These are phyloP conservation scores for Pleurozium schreberi DNA, from an alignment of 225 moss, liverwort and hornwort genomes.

Conservation along the genomic window DNA sequence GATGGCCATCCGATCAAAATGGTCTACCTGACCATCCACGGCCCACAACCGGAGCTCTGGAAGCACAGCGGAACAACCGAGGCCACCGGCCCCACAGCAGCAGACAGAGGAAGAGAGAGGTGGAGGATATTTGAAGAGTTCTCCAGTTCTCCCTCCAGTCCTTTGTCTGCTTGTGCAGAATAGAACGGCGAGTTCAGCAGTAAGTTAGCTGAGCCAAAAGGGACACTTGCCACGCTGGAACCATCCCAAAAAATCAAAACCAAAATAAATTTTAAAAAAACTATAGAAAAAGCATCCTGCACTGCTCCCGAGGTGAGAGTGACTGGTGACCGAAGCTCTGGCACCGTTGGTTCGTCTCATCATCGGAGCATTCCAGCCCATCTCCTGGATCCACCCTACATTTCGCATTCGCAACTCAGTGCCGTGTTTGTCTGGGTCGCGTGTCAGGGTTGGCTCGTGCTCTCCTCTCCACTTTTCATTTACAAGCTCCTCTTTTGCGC, in stretches of 20 bases:
- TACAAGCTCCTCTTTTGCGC: background rate
- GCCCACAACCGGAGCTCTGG: background rate
- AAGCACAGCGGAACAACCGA: background rate
- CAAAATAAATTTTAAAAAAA: background rate
- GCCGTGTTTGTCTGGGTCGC: background rate
- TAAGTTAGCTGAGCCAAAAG: background rate
- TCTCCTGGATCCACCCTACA: background rate
- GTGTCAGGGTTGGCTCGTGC: background rate
- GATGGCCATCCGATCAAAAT: background rate
- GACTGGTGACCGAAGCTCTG: background rate
- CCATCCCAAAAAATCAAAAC: background rate
- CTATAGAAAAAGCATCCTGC: background rate
- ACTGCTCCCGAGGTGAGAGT: background rate
- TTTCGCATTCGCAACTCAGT: background rate
- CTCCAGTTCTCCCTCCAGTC: background rate
- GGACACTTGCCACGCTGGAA: background rate
- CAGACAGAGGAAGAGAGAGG: background rate
- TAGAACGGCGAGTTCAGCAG: background rate
- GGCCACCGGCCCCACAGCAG: background rate
- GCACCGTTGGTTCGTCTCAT: background rate
- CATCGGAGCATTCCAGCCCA: background rate
- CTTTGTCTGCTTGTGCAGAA: background rate
- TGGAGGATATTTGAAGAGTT: background rate
- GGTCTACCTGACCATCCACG: background rate
- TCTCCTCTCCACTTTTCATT: background rate